Conservation (phyloP, 2,329 filamentous ascomycete genomes). For the Colletotrichum sp. region DNA sequence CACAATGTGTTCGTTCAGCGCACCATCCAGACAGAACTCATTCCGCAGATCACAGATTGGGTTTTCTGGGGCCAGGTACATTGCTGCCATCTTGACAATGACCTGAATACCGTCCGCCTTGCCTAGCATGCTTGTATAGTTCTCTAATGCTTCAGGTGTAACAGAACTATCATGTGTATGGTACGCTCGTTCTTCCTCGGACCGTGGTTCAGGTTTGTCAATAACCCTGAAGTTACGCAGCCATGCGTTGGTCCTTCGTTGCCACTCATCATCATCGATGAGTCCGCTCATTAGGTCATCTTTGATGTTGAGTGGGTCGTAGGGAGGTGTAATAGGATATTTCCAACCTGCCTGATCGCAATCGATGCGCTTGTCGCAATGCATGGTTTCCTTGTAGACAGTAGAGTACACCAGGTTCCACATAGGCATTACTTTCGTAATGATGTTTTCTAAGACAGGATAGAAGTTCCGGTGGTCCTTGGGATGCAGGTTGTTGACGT, state of each 20-base stretch:
- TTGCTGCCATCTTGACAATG: not conserved
- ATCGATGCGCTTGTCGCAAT: not conserved
- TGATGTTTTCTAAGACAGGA: not conserved
- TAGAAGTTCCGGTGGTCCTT: not conserved
- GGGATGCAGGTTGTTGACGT: not conserved
- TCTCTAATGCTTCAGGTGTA: not conserved
- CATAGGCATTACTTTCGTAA: not conserved
- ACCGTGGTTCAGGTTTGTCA: not conserved
- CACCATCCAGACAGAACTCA: not conserved
- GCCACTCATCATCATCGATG: not conserved
- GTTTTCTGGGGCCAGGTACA: not conserved
- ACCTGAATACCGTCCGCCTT: not conserved
- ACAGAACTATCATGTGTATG: not conserved
- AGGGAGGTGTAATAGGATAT: not conserved
- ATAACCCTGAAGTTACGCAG: not conserved
- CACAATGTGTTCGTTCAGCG: conserved; percentile 28
- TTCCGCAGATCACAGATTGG: not conserved
- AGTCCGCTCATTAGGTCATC: not conserved
- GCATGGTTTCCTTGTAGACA: not conserved
- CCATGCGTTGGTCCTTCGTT: not conserved
- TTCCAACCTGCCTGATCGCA: not conserved
- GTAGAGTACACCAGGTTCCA: not conserved
- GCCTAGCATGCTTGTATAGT: not conserved
- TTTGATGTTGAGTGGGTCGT: not conserved
- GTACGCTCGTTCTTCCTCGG: not conserved